Conservation (phyloP, 2,329 filamentous ascomycete genomes). For the Cryphonectria carpinicola region DNA sequence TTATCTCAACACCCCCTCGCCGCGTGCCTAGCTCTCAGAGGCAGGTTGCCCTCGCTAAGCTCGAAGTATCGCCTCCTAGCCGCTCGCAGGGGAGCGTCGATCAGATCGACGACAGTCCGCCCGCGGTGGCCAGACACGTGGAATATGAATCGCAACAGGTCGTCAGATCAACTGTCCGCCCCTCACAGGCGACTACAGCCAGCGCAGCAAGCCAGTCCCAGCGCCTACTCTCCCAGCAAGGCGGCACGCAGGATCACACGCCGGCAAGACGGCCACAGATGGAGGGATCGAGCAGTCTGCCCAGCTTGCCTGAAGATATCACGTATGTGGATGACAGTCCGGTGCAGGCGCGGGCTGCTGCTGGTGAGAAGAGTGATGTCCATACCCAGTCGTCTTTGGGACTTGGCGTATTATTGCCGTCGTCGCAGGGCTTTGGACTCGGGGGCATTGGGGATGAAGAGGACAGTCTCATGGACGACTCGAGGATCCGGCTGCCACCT, state of each 20-base stretch:
- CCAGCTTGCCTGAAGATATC: constrained; percentile 24
- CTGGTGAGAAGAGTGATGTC: background rate
- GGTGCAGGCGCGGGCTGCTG: constrained; percentile 28
- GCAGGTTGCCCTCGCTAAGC: constrained; percentile 20
- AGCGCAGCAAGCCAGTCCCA: constrained; percentile 40
- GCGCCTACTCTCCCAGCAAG: constrained; percentile 12
- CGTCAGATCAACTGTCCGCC: constrained; percentile 34
- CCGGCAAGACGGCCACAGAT: constrained; percentile 35
- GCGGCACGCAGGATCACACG: constrained; percentile 30
- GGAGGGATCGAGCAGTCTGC: constrained; percentile 30
- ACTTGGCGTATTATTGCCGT: constrained; percentile 40
- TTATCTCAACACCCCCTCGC: background rate
- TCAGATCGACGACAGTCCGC: constrained; percentile 20
- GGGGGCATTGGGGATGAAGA: constrained; percentile 41
- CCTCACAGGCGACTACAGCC: constrained; percentile 50
- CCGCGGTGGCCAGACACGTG: background rate
- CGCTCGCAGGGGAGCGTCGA: constrained; percentile 13
- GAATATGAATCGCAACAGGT: constrained; percentile 2
- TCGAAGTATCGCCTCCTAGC: constrained; percentile 10
- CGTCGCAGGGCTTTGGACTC: constrained; percentile 50
- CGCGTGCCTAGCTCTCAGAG: background rate
- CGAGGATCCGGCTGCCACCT: constrained; percentile 42
- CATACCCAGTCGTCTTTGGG: constrained; percentile 29
- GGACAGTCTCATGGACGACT: constrained; percentile 48
- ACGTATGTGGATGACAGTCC: constrained; percentile 33